phyloP scores from a whole-genome alignment of 441 rosid genomes.

The California macrophylla region DNA sequence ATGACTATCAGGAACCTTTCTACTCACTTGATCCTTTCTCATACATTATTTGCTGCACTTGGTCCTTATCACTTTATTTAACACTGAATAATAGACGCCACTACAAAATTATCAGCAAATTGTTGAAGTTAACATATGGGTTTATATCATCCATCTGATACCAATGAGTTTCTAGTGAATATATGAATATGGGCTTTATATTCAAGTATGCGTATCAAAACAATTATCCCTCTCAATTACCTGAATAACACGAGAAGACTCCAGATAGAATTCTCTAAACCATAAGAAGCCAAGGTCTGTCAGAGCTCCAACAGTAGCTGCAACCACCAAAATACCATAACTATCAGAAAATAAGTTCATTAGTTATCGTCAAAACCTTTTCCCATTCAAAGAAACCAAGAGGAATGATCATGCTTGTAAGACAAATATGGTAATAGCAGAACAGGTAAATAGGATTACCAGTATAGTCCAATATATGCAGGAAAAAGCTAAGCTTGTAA shows the following conservation, averaged over 20 bases:
- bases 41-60: neutral
- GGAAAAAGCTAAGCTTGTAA: constrained; percentile 96
- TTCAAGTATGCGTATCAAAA: constrained; percentile 10
- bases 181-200: constrained; percentile 11
- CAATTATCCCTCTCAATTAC: constrained; percentile 29
- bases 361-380: neutral
- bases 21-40: neutral
- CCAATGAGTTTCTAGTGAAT: constrained; percentile 9
- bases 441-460: constrained; percentile 37
- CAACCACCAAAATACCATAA: constrained; percentile 27
- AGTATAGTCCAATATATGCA: constrained; percentile 88
- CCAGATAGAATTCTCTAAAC: constrained; percentile 98
- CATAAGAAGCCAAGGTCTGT: constrained; percentile 97
- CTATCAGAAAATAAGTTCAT: constrained; percentile 4
- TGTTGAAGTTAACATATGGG: neutral
- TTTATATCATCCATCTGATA: neutral
- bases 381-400: constrained; percentile 5
- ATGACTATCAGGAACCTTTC: neutral
- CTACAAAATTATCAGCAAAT: neutral
- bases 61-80: neutral
- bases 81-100: neutral
- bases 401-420: neutral
- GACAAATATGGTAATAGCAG: neutral
- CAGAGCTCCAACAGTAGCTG: constrained; percentile 75
- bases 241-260: constrained; percentile 99